Evolutionary conservation across 2,329 filamentous ascomycete genomes (phyloP), one percentile per base, ranked within the genome.

Genomic region (Cladosporium sp.): DNA sequence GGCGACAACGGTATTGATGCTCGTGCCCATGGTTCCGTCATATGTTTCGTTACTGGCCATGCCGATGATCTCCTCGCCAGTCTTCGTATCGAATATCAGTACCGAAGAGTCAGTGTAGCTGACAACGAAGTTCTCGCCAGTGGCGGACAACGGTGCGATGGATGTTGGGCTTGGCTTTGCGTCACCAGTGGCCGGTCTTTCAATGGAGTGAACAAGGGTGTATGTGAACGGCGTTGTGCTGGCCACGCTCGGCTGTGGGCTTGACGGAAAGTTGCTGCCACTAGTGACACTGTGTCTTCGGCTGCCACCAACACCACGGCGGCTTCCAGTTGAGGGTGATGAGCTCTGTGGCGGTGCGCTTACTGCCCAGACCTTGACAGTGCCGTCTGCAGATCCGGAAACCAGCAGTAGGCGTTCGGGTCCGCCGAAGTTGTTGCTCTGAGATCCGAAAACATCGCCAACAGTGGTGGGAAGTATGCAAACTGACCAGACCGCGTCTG

Each of bases 11-110:
- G 92, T 88, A 75, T 97, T 99, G 70, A 99, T 92, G 46, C 92
- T 88, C 14, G 89, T 94, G 5, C 90, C 91, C 60, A 86, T 85
- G 0, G 92, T 95, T 10, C 91, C 91, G 72, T 99, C 91, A 72
- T 97, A 98, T 0, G 94, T 98, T 78, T 98, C 95, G 57, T 91
- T 82, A 75, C 93, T 97, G 40, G 92, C 92, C 94, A 99, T 98
- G 56, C 88, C 88, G 35, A 93, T 92, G 46, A 97, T 87, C 74
- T 96, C 92, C 77, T 98, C 95, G 56, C 93, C 95, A 0, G 91
- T 93, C 69, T 92, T 84, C 1, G 94, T 97, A 76, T 98, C 93
- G 77, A 94, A 99, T 21, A 98, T 90, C 18, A 98, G 82, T 62
- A 97, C 91, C 1, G 92, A 89, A 2, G 94, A 92, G 78, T 99